Percentiles rank a stretch among this genome's conserved stretches.
phyloP scores from a whole-genome alignment of 208 protist species.

The Acanthamoeba sp. region DNA sequence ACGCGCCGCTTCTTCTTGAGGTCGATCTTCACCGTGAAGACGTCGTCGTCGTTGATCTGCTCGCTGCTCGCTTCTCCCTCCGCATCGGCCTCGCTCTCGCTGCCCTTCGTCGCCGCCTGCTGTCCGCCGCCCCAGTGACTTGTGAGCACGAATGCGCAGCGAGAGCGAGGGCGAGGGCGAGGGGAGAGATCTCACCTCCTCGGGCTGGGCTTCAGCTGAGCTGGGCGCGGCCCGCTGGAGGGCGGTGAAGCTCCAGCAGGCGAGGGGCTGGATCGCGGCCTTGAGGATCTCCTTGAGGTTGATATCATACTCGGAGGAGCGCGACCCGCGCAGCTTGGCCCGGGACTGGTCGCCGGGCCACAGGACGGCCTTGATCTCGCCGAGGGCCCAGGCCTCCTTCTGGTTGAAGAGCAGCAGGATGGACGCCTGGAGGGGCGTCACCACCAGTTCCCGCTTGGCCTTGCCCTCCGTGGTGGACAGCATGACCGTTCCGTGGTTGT shows the following conservation, averaged over 20 bases:
- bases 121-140: not conserved
- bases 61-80: conserved; percentile 36
- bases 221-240: not conserved
- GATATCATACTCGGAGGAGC: conserved; percentile 59
- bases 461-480: conserved; percentile 40
- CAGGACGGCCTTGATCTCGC: conserved; percentile 52
- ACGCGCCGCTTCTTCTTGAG: conserved; percentile 50
- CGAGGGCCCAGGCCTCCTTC: conserved; percentile 17
- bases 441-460: conserved; percentile 44
- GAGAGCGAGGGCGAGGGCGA: too few relatives aligned
- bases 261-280: conserved; percentile 71
- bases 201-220: not conserved
- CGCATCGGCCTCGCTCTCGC: not conserved
- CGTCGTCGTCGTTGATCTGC: conserved; percentile 66
- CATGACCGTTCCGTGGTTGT: conserved; percentile 73
- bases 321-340: not conserved
- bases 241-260: conserved; percentile 57
- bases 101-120: not conserved
- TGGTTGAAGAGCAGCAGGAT: conserved; percentile 70
- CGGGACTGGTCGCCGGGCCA: conserved; percentile 48
- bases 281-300: conserved; percentile 71
- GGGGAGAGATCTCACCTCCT: too few relatives aligned
- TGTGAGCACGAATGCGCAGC: too few relatives aligned
- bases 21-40: conserved; percentile 56
- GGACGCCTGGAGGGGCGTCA: conserved; percentile 70